A percentile compares a stretch with the other conserved stretches of the same genome.
These are phyloP conservation scores for Aspergillus intermedius DNA, from an alignment of 2,329 filamentous ascomycete genomes.

Conservation along the genomic window DNA sequence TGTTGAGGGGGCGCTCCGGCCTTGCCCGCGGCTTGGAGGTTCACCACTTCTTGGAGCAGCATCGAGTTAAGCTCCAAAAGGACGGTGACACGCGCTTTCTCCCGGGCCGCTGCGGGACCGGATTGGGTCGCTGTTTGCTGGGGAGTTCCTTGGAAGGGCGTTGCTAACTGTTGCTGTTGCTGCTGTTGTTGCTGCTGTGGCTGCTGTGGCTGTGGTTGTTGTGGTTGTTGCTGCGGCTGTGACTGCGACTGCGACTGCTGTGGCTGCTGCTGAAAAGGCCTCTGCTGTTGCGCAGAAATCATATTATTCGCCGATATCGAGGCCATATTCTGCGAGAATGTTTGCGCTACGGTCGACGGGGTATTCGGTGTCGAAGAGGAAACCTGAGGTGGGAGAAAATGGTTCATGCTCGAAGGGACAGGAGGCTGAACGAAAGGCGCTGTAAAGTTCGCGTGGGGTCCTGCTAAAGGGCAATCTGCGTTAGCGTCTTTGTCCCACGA, in stretches of 20 bases:
- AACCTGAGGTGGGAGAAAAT: slow-evolving; percentile 25
- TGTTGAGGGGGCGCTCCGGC: slow-evolving; percentile 28
- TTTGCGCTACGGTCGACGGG: slow-evolving; percentile 26
- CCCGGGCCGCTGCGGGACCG: slow-evolving; percentile 31
- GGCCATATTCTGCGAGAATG: slow-evolving; percentile 31
- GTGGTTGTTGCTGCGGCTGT: background rate
- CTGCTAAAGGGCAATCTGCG: slow-evolving; percentile 18
- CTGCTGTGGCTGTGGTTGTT: slow-evolving; percentile 10
- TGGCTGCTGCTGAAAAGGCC: background rate
- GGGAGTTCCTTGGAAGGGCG: slow-evolving; percentile 13
- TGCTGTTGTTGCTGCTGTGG: background rate
- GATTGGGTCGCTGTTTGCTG: slow-evolving; percentile 19
- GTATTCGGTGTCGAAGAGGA: slow-evolving; percentile 17
- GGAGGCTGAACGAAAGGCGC: slow-evolving; percentile 29
- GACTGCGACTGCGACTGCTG: slow-evolving; percentile 8
- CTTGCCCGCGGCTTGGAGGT: slow-evolving; percentile 41
- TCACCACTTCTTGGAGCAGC: slow-evolving; percentile 43
- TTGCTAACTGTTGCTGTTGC: slow-evolving; percentile 11
- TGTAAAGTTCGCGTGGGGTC: slow-evolving; percentile 32
- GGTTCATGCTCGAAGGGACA: slow-evolving; percentile 23
- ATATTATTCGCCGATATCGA: slow-evolving; percentile 29
- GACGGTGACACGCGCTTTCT: slow-evolving; percentile 40
- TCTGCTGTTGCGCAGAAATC: slow-evolving; percentile 14
- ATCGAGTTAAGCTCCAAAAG: slow-evolving; percentile 44
- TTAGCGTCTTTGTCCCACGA: slow-evolving; percentile 10